Conservation (phyloP, 73 alveolate genomes). For the Blepharisma stoltei region DNA sequence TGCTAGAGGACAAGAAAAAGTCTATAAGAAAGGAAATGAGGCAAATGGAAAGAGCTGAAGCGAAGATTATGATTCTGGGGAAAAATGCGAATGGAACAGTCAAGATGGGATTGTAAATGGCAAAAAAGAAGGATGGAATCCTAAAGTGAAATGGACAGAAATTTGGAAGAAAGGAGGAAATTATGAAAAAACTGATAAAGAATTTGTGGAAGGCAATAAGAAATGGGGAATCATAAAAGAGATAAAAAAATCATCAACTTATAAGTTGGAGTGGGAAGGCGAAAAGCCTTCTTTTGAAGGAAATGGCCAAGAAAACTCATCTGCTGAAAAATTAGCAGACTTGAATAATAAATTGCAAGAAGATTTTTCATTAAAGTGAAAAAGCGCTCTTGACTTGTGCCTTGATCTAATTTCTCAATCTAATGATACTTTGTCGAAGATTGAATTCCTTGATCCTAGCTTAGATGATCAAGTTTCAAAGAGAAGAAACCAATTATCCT, state of each 20-base stretch:
- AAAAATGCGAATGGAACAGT: no score
- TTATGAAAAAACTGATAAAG: neutral
- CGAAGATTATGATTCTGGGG: neutral
- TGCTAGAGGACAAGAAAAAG: constrained; percentile 11
- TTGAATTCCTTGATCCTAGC: no score
- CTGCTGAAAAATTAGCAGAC: neutral
- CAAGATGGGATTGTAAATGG: neutral
- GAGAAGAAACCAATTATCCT: no score
- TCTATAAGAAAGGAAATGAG: neutral
- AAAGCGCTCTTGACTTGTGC: no score
- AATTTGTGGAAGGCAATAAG: neutral
- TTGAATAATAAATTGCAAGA: no score
- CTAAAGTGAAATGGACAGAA: neutral
- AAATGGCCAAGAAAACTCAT: neutral
- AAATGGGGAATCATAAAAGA: constrained; percentile 14
- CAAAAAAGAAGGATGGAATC: constrained; percentile 20
- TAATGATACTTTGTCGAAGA: no score
- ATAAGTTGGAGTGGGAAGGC: neutral
- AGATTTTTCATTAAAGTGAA: no score
- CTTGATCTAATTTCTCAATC: no score
- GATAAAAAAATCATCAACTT: neutral
- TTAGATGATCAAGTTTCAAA: no score
- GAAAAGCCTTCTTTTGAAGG: constrained; percentile 4
- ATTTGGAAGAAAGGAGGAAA: no score
- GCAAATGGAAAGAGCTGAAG: neutral